Conservation (phyloP, 2,329 filamentous ascomycete species). For the Parastagonospora avenae region DNA sequence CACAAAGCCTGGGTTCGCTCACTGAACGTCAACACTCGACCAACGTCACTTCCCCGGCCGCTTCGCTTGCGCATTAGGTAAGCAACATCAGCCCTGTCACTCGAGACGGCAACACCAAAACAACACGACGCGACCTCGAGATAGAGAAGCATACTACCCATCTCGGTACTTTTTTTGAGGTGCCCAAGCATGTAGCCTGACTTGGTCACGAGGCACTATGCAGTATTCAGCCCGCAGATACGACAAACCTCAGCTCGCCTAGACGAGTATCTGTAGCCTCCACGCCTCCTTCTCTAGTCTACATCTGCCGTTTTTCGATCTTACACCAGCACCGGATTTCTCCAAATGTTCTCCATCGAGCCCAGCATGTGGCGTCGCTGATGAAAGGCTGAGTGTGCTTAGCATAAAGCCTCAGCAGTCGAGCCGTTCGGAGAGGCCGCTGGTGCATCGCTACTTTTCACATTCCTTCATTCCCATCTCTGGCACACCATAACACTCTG, state of each 20-base stretch:
- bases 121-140: too few species aligned
- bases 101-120: background rate
- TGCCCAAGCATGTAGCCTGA: background rate
- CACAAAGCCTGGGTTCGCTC: constrained; percentile 1
- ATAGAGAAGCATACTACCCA: background rate
- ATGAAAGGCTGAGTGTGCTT: too few species aligned
- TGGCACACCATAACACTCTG: background rate
- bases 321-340: too few species aligned
- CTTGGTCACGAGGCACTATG: background rate
- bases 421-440: constrained; percentile 1
- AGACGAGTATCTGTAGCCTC: too few species aligned
- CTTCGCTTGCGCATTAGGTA: constrained; percentile 1
- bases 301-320: too few species aligned
- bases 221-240: background rate
- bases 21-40: background rate
- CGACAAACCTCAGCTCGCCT: background rate
- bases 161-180: background rate
- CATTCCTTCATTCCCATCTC: background rate
- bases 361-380: too few species aligned
- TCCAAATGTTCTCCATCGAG: too few species aligned
- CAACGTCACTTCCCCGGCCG: background rate
- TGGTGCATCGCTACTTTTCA: background rate
- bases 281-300: too few species aligned
- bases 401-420: too few species aligned
- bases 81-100: background rate